These are phyloP conservation scores for Colletotrichum cuscutae DNA, from an alignment of 2,329 filamentous ascomycete species.

Conservation along the genomic window DNA sequence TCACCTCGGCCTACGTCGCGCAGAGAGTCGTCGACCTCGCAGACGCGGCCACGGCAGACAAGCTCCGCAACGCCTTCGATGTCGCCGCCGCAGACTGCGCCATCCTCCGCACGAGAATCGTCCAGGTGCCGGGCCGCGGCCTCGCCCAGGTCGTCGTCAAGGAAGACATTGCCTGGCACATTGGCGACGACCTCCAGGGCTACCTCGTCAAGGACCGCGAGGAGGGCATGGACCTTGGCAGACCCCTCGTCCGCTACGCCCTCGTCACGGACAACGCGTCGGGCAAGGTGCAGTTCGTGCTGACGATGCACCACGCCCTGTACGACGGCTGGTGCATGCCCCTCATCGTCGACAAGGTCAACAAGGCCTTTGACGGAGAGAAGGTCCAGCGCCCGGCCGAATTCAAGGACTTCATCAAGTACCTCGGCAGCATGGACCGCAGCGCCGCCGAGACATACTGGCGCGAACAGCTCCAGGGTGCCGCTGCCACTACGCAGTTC, in stretches of 20 bases:
- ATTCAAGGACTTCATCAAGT: slow-evolving; percentile 62
- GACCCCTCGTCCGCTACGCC: slow-evolving; percentile 57
- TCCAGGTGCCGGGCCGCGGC: slow-evolving; percentile 55
- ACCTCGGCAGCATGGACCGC: slow-evolving; percentile 52
- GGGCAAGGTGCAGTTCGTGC: slow-evolving; percentile 55
- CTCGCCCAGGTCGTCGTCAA: slow-evolving; percentile 59
- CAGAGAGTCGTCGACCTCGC: slow-evolving; percentile 57
- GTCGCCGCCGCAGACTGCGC: slow-evolving; percentile 47
- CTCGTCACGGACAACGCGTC: slow-evolving; percentile 47
- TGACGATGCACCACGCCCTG: slow-evolving; percentile 65
- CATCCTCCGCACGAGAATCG: slow-evolving; percentile 61
- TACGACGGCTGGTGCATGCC: slow-evolving; percentile 69
- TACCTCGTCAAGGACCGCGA: slow-evolving; percentile 54
- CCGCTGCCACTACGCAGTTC: slow-evolving; percentile 56
- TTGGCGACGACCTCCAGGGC: slow-evolving; percentile 47
- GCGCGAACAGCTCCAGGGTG: slow-evolving; percentile 56
- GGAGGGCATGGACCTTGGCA: slow-evolving; percentile 55
- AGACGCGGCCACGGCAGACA: slow-evolving; percentile 46
- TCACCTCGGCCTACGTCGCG: slow-evolving; percentile 62
- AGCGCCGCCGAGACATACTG: slow-evolving; percentile 56
- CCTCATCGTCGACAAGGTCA: slow-evolving; percentile 58
- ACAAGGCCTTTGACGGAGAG: slow-evolving; percentile 53
- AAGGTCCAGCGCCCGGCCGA: slow-evolving; percentile 47
- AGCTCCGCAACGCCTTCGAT: slow-evolving; percentile 56
- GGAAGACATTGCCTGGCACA: slow-evolving; percentile 48